Evolutionary conservation across 768 basidiomycete genomes (phyloP), one percentile per base, ranked within the genome.

Genomic region (Mycena metata): DNA sequence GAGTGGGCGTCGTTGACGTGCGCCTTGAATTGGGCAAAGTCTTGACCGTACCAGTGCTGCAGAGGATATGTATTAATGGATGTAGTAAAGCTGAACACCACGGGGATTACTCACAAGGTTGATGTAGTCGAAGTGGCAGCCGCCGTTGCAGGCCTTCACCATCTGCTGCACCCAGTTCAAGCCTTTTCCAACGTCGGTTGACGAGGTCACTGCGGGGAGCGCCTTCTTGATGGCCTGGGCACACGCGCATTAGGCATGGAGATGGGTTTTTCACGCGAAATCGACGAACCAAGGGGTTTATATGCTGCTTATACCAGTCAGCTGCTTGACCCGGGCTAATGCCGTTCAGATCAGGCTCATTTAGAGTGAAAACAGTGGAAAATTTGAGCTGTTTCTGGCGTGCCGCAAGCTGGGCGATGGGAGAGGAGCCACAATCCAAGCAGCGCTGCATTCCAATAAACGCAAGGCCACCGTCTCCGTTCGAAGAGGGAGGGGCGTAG

Each of bases 371-470:
- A 17, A 70, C 12, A 1, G 69, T 70, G 1, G 41, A 0, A 42
- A 70, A 70, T 43, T 33, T 21, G 30, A 66, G 80, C 7, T 71
- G 26, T 52, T 78, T 24, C 73, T 76, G 79, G 66, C 79, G 81
- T 45, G 76, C 71, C 21, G 71, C 62, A 19, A 81, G 77, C 26
- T 76, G 55, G 9, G 64, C 66, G 15, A 81, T 73, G 11, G 80
- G 80, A 41, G 80, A 81, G 15, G 80, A 81, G 60, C 12, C 52
- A 12, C 80, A 81, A 49, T 82, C 79, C 13, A 69, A 36, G 64
- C 79, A 82, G 21, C 77, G 79, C 64, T 81, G 81, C 80, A 76
- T 81, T 8, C 80, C 80, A 7, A 81, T 79, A 66, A 82, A 81
- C 1, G 70, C 72, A 10, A 81, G 76, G 12, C 81, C 80, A 5